Base-by-base conservation (phyloP, 139 green algal species). In the Picocystis salinarum region DNA sequence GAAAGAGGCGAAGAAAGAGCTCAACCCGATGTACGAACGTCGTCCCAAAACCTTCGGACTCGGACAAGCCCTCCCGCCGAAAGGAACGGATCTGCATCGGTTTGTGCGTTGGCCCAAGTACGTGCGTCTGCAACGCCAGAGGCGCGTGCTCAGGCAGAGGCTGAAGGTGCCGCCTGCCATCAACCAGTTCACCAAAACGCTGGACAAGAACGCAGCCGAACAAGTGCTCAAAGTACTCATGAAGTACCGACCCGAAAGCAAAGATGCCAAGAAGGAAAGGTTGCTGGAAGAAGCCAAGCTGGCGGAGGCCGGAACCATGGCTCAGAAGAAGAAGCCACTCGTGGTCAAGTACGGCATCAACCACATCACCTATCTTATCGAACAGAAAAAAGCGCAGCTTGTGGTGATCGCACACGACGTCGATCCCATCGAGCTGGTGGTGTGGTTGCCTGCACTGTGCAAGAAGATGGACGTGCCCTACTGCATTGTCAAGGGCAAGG, bases 21-120 rank as follows among this genome's bases (percentile, higher is more conserved):
- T 50, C 11, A 66, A 96, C 76, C 85, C 85, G 42, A 74, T 95
- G 12, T 96, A 83, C 64, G 85, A 94, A 76, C 92, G 89, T 74
- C 46, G 78, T 33, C 40, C 69, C n/a, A 88, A 87, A 69, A 74
- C 55, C 23, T 96, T 93, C 61, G 78, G 85, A 81, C 55, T 95
- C 55, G 89, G 83, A 36, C 67, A 69, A 19, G 59, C 64, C 3
- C 74, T 87, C n/a, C 62, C 73, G 27, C 75, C 79, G 27, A 93
- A 91, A 66, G 65, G 63, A 27, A n/a, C n/a, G n/a, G 81, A 95
- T 57, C 58, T 99, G 54, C 80, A 83, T 74, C 72, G 89, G 40
- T 96, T 93, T 54, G 89, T 99, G 5, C 93, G 91, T 70, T 99
- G 89, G 89, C 89, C 89, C 52, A 91, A 91, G 65, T 99, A 99